Percentiles rank a stretch among this genome's conserved stretches.
These are phyloP conservation scores for Podospora appendiculata DNA, from an alignment of 495 filamentous ascomycete genomes.

Conservation along the genomic window DNA sequence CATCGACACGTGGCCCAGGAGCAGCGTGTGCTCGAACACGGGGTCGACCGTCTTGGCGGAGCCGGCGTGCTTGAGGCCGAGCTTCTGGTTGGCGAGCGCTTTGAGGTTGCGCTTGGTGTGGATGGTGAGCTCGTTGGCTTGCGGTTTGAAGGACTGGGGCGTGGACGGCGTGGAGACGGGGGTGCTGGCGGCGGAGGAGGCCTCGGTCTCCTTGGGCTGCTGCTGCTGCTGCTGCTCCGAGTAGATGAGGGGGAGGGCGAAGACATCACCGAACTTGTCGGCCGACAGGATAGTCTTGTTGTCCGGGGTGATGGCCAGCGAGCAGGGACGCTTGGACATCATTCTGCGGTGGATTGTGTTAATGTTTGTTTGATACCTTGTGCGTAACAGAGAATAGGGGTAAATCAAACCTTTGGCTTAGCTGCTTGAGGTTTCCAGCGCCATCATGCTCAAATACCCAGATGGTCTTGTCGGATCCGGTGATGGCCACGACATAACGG, in stretches of 20 bases:
- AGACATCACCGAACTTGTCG: conserved; percentile 97
- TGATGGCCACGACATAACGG: conserved; percentile 65
- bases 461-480: conserved; percentile 83
- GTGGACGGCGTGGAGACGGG: conserved; percentile 12
- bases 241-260: conserved; percentile 66
- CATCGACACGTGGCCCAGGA: conserved; percentile 92
- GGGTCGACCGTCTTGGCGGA: conserved; percentile 35
- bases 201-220: not conserved
- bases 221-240: conserved; percentile 2
- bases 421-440: conserved; percentile 52
- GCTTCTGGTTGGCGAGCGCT: conserved; percentile 64
- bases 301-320: conserved; percentile 60
- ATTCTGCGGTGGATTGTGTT: conserved; percentile 38
- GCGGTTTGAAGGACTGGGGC: conserved; percentile 27
- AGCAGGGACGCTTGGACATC: conserved; percentile 85
- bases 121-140: conserved; percentile 69
- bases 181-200: not conserved
- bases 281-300: conserved; percentile 64
- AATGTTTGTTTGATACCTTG: not conserved
- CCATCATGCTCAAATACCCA: conserved; percentile 65
- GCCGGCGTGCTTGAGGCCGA: conserved; percentile 38
- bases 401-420: conserved; percentile 61
- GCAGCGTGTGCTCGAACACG: conserved; percentile 60
- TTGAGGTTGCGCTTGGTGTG: conserved; percentile 73
- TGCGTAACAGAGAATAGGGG: not conserved